Conservation (phyloP, 305 asterid species). For the Ilex paraguariensis region DNA sequence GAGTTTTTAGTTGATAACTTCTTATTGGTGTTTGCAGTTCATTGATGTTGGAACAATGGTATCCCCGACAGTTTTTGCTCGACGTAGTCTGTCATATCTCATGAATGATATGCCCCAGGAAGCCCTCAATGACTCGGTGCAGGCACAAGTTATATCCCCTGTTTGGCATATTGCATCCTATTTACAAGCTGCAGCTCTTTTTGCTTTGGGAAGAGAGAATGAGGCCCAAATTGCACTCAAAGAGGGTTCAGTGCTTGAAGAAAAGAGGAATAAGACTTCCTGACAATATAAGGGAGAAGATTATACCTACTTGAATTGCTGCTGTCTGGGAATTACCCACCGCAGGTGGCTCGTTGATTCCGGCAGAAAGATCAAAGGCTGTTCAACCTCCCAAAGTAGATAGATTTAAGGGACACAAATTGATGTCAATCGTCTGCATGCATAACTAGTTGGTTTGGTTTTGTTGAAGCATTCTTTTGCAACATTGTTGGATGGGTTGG, state of each 20-base stretch:
- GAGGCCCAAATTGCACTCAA: not conserved
- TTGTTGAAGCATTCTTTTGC: slow-evolving; percentile 32
- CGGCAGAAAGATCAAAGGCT: slow-evolving; percentile 15
- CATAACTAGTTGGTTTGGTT: slow-evolving; percentile 13
- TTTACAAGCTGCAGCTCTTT: not conserved
- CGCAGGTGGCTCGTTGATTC: slow-evolving; percentile 13
- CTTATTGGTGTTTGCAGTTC: not conserved
- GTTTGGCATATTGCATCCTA: not conserved
- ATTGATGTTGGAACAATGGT: too few species aligned
- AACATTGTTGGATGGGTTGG: slow-evolving; percentile 10
- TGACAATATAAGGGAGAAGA: not conserved
- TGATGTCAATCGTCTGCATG: slow-evolving; percentile 15
- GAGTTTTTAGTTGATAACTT: not conserved
- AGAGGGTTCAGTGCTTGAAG: not conserved
- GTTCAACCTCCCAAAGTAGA: slow-evolving; percentile 12
- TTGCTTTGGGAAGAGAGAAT: not conserved
- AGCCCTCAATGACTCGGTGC: not conserved
- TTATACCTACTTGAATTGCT: not conserved
- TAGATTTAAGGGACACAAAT: not conserved
- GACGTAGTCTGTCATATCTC: not conserved
- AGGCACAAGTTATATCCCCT: not conserved
- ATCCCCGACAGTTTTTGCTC: not conserved
- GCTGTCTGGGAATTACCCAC: slow-evolving; percentile 12
- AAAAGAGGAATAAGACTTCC: not conserved
- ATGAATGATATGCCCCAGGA: not conserved